These are phyloP conservation scores for Penicillium corylophilum DNA, from an alignment of 2,329 filamentous ascomycete species.

Conservation along the genomic window DNA sequence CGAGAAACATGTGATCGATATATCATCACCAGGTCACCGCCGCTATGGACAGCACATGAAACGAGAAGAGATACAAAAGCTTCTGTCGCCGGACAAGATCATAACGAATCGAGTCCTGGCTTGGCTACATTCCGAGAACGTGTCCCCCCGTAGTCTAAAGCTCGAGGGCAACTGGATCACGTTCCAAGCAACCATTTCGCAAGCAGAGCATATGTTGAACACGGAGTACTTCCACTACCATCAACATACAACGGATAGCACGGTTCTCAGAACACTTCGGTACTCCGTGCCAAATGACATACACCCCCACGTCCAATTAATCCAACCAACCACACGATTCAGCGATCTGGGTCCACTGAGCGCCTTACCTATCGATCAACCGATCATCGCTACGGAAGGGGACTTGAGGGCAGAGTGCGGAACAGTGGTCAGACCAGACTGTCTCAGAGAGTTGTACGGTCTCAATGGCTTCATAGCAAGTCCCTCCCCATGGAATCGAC, in stretches of 20 bases:
- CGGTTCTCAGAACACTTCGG: constrained; percentile 55
- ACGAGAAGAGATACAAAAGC: constrained; percentile 57
- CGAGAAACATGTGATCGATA: constrained; percentile 59
- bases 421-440: constrained; percentile 47
- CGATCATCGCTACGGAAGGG: constrained; percentile 11
- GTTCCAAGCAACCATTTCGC: constrained; percentile 42
- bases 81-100: constrained; percentile 53
- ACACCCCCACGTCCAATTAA: constrained; percentile 57
- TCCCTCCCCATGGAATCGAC: constrained; percentile 36
- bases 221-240: constrained; percentile 60
- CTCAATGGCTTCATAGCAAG: constrained; percentile 31
- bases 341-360: constrained; percentile 49
- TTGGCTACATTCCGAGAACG: constrained; percentile 57
- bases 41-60: constrained; percentile 64
- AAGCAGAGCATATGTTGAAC: constrained; percentile 57
- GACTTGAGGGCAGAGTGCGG: constrained; percentile 38
- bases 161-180: constrained; percentile 62
- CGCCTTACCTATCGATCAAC: constrained; percentile 31
- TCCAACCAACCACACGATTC: constrained; percentile 66
- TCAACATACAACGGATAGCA: constrained; percentile 42
- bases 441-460: constrained; percentile 53
- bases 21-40: constrained; percentile 60
- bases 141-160: constrained; percentile 48
- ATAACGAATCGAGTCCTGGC: constrained; percentile 51
- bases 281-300: constrained; percentile 63